Evolutionary conservation across 352 stramenopile species (phyloP).

Genomic region (Salisapilia sapeloensis): DNA sequence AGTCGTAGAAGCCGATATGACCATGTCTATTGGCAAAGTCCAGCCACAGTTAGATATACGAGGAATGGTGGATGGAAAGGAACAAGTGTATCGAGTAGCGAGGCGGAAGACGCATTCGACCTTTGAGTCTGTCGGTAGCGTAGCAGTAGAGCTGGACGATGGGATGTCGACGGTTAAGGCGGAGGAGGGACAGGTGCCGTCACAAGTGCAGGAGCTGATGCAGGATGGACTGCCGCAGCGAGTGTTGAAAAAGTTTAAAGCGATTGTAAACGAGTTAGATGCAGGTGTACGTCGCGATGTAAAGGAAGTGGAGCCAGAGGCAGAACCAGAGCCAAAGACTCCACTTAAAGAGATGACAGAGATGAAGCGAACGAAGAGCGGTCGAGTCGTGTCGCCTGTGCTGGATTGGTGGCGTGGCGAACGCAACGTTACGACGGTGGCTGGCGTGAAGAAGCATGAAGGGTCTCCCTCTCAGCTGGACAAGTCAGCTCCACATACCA

Average conservation of each 20-base stretch:
- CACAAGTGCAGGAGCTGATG: conserved; percentile 23
- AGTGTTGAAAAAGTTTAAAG: neutral
- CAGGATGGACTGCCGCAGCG: conserved; percentile 34
- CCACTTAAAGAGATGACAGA: neutral
- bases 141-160: conserved; percentile 21
- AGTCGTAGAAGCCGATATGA: no score
- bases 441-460: neutral
- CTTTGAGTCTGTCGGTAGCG: conserved; percentile 20
- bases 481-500: neutral
- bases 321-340: neutral
- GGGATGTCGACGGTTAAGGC: conserved; percentile 19
- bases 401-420: conserved; percentile 38
- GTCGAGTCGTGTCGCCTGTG: conserved; percentile 9
- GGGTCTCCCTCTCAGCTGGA: neutral
- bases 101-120: conserved; percentile 16
- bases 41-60: no score
- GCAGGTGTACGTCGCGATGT: neutral
- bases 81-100: no score
- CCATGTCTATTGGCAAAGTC: no score
- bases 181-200: conserved; percentile 12
- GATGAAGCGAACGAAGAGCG: conserved; percentile 6
- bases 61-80: no score
- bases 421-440: neutral
- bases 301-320: neutral
- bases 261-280: neutral